Evolutionary conservation across 257 asterid genomes (phyloP).

Genomic region (Solanum habrochaites): DNA sequence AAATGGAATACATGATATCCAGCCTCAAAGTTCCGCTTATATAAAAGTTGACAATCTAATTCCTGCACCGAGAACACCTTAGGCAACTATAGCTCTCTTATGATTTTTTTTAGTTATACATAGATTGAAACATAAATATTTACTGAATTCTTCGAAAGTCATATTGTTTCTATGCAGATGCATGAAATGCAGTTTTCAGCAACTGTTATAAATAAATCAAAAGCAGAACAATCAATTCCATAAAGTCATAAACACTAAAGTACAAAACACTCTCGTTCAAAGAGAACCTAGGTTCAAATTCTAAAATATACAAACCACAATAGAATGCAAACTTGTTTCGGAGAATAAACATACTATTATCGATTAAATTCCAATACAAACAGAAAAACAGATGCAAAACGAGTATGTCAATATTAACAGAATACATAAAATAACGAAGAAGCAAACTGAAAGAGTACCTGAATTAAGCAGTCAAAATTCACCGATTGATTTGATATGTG

Average conservation of each 20-base stretch:
- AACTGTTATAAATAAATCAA: background rate
- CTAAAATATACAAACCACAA: background rate
- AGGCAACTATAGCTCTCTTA: background rate
- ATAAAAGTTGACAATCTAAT: background rate
- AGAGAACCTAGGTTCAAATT: background rate
- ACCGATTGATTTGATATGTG: background rate
- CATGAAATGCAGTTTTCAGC: background rate
- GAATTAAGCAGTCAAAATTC: background rate
- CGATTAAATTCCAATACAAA: background rate
- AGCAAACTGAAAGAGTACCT: background rate
- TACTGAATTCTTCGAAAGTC: background rate
- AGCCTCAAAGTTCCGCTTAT: background rate
- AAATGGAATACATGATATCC: background rate
- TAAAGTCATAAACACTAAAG: background rate
- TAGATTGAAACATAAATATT: background rate
- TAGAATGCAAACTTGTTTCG: background rate
- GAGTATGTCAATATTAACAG: background rate
- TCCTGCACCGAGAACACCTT: background rate
- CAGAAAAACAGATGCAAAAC: background rate
- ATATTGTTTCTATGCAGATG: background rate
- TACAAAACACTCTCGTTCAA: background rate
- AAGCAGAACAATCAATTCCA: background rate
- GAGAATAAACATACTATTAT: background rate
- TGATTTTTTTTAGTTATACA: background rate
- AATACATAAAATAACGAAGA: background rate